Conservation (phyloP, 1,139 yeast genomes). For the Kluyveromyces marxianus region DNA sequence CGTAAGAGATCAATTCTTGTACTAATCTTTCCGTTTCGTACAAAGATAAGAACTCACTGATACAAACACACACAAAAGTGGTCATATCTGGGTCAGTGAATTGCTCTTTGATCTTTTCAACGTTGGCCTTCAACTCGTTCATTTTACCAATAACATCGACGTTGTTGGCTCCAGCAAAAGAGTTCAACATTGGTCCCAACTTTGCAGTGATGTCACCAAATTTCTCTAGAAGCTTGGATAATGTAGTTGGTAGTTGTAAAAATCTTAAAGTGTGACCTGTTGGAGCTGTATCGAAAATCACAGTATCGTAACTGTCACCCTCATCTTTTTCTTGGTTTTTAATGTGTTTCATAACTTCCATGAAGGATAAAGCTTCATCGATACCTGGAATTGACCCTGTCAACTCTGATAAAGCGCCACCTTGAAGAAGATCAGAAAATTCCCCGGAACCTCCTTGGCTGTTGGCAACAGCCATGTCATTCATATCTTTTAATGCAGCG, state of each 20-base stretch:
- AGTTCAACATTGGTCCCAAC: constrained; percentile 85
- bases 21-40: constrained; percentile 97
- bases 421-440: constrained; percentile 26
- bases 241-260: constrained; percentile 84
- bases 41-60: constrained; percentile 87
- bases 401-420: constrained; percentile 63
- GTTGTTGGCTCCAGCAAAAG: constrained; percentile 50
- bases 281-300: constrained; percentile 96
- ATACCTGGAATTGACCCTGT: constrained; percentile 96
- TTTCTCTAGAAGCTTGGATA: constrained; percentile 79
- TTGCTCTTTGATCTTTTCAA: constrained; percentile 84
- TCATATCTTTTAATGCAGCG: constrained; percentile 86
- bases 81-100: constrained; percentile 94
- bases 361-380: constrained; percentile 93
- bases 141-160: constrained; percentile 78
- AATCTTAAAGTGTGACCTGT: constrained; percentile 96
- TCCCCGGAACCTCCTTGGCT: constrained; percentile 21
- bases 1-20: constrained; percentile 88
- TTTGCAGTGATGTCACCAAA: constrained; percentile 78
- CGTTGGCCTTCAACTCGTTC: constrained; percentile 74
- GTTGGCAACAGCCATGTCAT: constrained; percentile 39
- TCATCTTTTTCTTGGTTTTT: constrained; percentile 56
- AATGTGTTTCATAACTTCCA: constrained; percentile 95
- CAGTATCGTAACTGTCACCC: constrained; percentile 62
- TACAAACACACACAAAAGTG: constrained; percentile 94